These are phyloP conservation scores for Kodamaea nitidulidarum DNA, from an alignment of 805 yeast genomes.

Conservation along the genomic window DNA sequence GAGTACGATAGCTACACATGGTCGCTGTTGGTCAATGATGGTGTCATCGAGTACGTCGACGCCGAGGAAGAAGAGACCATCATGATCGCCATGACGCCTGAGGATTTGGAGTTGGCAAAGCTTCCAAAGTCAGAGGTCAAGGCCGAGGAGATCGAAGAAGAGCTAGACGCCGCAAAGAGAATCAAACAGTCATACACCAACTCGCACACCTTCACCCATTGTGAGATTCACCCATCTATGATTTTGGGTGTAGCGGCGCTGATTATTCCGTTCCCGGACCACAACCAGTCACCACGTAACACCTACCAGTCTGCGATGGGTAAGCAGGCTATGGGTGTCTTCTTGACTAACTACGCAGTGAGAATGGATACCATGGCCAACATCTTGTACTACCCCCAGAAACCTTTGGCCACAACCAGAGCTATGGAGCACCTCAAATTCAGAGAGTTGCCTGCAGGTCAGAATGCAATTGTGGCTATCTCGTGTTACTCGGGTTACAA, in stretches of 20 bases:
- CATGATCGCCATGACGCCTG: conserved; percentile 98
- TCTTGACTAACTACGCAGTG: conserved; percentile 87
- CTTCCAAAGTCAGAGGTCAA: conserved; percentile 38
- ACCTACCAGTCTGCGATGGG: conserved; percentile 99
- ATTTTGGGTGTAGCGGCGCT: conserved; percentile 98
- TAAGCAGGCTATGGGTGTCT: conserved; percentile 99
- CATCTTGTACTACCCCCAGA: conserved; percentile 94
- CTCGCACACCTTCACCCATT: conserved; percentile 87
- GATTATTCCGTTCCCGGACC: conserved; percentile 99
- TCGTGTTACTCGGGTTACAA: conserved; percentile 97
- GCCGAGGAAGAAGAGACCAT: conserved; percentile 99
- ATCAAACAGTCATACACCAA: conserved; percentile 62
- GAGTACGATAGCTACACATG: conserved; percentile 67
- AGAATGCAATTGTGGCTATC: conserved; percentile 97
- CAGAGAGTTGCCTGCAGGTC: conserved; percentile 98
- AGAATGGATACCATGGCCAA: conserved; percentile 99
- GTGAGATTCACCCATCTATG: conserved; percentile 99
- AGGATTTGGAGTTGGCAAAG: conserved; percentile 74
- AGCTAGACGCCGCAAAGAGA: conserved; percentile 75
- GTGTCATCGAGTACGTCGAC: conserved; percentile 93
- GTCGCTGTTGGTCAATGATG: conserved; percentile 77
- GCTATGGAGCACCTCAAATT: conserved; percentile 96
- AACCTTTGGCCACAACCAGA: conserved; percentile 96
- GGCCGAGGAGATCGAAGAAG: conserved; percentile 28
- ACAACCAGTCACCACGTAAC: conserved; percentile 98